Conservation (phyloP, 306 rosid species). For the Dicorynia guianensis region DNA sequence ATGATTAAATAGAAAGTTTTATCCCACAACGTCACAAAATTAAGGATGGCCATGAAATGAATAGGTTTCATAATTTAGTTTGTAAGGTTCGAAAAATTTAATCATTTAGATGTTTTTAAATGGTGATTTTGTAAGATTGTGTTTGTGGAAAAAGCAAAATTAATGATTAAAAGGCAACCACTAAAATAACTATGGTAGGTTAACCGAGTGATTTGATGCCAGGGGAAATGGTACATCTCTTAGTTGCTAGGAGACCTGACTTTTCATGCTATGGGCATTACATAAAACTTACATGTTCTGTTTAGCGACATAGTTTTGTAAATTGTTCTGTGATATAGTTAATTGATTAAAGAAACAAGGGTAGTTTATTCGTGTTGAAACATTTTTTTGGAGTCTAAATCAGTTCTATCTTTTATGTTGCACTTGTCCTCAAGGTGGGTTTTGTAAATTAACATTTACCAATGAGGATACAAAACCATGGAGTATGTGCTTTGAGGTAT, state of each 20-base stretch:
- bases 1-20: background rate
- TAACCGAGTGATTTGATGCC: background rate
- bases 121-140: too few species aligned
- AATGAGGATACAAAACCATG: constrained; percentile 48
- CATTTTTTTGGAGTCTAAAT: constrained; percentile 38
- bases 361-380: constrained; percentile 23
- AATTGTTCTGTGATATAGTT: background rate
- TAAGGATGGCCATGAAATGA: too few species aligned
- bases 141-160: too few species aligned
- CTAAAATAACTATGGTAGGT: background rate
- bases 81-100: too few species aligned
- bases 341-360: background rate
- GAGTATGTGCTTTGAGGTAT: constrained; percentile 35
- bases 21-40: too few species aligned
- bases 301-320: background rate
- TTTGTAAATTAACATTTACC: constrained; percentile 47
- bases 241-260: background rate
- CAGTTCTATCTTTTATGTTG: constrained; percentile 41
- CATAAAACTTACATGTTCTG: background rate
- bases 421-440: constrained; percentile 43
- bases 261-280: background rate
- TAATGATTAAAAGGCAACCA: background rate
- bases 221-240: background rate
- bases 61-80: too few species aligned
- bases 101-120: too few species aligned